Percentiles rank a stretch among this genome's conserved stretches.
phyloP scores from a whole-genome alignment of 768 basidiomycete genomes.

The Serendipita sp. region DNA sequence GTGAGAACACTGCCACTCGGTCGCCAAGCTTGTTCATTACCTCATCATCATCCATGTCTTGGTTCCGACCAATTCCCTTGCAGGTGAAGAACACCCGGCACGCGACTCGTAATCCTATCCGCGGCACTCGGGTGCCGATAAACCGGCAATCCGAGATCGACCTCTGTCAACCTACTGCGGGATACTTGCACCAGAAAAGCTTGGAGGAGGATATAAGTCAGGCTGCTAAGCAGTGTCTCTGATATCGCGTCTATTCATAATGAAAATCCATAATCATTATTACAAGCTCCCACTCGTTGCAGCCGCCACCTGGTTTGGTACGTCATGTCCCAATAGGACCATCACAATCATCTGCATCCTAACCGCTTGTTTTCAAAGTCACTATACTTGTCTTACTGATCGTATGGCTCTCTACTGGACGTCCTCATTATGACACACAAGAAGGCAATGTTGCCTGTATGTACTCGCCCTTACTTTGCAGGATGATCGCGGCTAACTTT shows the following conservation, averaged over 20 bases:
- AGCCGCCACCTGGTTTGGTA: constrained; percentile 3
- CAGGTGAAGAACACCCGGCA: not conserved
- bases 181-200: not conserved
- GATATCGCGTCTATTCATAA: not conserved
- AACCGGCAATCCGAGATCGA: not conserved
- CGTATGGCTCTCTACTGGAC: constrained; percentile 51
- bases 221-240: not conserved
- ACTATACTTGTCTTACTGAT: constrained; percentile 55
- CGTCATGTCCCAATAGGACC: constrained; percentile 12
- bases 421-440: constrained; percentile 30
- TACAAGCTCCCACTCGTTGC: constrained; percentile 6
- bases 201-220: not conserved
- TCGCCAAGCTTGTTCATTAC: too few species aligned
- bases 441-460: constrained; percentile 6
- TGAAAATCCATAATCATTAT: constrained; percentile 5
- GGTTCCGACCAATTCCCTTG: too few species aligned
- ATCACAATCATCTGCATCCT: not conserved
- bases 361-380: constrained; percentile 2
- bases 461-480: constrained; percentile 12
- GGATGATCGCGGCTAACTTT: not conserved
- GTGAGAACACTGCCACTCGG: too few species aligned
- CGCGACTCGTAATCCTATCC: not conserved
- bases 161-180: not conserved
- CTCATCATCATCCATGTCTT: too few species aligned
- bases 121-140: not conserved